phyloP scores from a whole-genome alignment of 371 early-diverging fungal species.

The Actinomucor elegans region DNA sequence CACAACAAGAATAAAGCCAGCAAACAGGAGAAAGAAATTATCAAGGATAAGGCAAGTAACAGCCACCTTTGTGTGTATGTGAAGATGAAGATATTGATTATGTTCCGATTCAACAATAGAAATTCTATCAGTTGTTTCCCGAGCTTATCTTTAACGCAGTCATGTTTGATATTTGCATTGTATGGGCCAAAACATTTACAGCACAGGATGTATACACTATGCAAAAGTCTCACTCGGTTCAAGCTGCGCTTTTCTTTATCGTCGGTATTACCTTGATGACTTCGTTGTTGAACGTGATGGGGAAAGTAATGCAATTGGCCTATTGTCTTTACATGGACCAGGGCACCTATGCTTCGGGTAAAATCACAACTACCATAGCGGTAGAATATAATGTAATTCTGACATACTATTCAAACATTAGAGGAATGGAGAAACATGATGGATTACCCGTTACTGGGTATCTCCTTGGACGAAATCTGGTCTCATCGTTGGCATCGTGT shows the following conservation, averaged over 20 bases:
- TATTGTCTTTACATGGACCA: constrained; percentile 1
- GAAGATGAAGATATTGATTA: too few relatives aligned
- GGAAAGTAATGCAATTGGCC: constrained; percentile 3
- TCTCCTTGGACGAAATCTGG: constrained; percentile 12
- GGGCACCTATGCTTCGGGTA: constrained; percentile 15
- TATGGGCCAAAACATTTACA: constrained; percentile 13
- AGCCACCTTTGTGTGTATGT: too few relatives aligned
- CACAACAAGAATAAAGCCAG: not conserved
- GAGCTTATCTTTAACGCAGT: constrained; percentile 7
- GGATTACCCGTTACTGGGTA: constrained; percentile 6
- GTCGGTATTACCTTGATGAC: constrained; percentile 5
- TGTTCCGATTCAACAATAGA: not conserved
- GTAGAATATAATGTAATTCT: not conserved
- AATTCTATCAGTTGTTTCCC: constrained; percentile 15
- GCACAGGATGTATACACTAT: constrained; percentile 7
- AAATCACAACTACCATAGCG: not conserved
- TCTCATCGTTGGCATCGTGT: constrained; percentile 21
- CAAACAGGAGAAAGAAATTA: not conserved
- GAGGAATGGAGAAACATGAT: constrained; percentile 19
- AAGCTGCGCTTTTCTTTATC: not conserved
- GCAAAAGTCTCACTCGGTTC: not conserved
- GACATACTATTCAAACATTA: not conserved
- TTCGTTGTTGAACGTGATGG: constrained; percentile 6
- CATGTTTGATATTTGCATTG: not conserved
- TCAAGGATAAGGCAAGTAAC: constrained; percentile 1